These are phyloP conservation scores for Rhytidiadelphus loreus DNA, from an alignment of 225 moss, liverwort and hornwort genomes.

Conservation along the genomic window DNA sequence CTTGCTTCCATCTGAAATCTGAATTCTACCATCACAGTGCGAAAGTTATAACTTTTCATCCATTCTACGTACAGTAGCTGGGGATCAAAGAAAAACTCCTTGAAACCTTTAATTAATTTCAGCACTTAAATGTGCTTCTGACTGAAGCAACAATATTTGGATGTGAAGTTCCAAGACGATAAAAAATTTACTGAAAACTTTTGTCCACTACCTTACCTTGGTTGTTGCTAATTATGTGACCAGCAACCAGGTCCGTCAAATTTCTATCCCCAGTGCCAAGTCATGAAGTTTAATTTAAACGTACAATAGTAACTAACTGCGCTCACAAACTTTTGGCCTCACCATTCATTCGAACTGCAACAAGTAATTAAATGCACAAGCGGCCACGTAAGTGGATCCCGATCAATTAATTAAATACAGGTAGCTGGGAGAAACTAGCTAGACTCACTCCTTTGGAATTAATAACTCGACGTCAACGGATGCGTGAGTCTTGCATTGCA, in stretches of 20 bases:
- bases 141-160: too few species aligned
- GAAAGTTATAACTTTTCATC: too few species aligned
- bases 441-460: not conserved
- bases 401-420: not conserved
- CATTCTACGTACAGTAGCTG: too few species aligned
- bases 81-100: too few species aligned
- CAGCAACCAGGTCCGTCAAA: not conserved
- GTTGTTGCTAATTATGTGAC: not conserved
- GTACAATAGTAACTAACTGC: not conserved
- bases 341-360: not conserved
- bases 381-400: not conserved
- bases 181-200: not conserved
- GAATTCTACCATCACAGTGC: not conserved
- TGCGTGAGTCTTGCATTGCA: not conserved
- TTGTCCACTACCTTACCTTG: not conserved
- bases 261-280: not conserved
- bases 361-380: not conserved
- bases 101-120: not conserved
- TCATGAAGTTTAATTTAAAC: not conserved
- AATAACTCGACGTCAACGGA: not conserved
- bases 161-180: too few species aligned
- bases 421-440: not conserved
- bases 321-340: not conserved
- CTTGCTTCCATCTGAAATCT: not conserved
- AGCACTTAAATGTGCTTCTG: too few species aligned